A percentile compares a stretch with the other conserved stretches of the same genome.
Conservation (phyloP, 495 filamentous ascomycete genomes). For the Penicillium lagena region DNA sequence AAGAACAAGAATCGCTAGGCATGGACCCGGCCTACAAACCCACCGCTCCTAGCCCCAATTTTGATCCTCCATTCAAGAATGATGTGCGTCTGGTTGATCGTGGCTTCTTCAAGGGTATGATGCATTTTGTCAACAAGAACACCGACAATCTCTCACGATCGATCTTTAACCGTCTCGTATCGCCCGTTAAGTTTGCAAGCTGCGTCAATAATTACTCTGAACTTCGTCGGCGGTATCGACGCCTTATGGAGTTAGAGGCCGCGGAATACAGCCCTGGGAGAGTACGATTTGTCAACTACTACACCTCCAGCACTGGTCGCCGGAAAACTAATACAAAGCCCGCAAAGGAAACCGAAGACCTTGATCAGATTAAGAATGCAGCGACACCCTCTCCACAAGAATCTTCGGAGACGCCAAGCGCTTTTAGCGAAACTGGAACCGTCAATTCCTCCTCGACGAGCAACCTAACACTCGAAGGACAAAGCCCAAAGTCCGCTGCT, state of each 20-base stretch:
- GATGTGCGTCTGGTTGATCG: conserved; percentile 60
- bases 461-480: background rate
- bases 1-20: conserved; percentile 15
- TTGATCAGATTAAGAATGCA: background rate
- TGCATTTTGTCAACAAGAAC: conserved; percentile 79
- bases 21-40: conserved; percentile 12
- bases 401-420: background rate
- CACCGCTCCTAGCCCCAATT: conserved; percentile 38
- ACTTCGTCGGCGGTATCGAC: conserved; percentile 62
- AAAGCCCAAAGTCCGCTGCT: background rate
- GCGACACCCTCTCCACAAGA: background rate
- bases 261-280: conserved; percentile 28
- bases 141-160: conserved; percentile 61
- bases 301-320: conserved; percentile 71
- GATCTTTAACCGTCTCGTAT: conserved; percentile 65
- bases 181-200: conserved; percentile 76
- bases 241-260: conserved; percentile 63
- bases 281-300: conserved; percentile 84
- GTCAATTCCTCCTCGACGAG: background rate
- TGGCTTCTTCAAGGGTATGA: conserved; percentile 56
- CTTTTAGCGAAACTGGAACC: background rate
- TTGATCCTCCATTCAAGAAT: conserved; percentile 67
- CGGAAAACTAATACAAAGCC: conserved; percentile 6
- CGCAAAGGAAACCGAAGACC: background rate
- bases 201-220: conserved; percentile 70